phyloP scores from a whole-genome alignment of 495 filamentous ascomycete genomes.

The Penicillium samsonianum region DNA sequence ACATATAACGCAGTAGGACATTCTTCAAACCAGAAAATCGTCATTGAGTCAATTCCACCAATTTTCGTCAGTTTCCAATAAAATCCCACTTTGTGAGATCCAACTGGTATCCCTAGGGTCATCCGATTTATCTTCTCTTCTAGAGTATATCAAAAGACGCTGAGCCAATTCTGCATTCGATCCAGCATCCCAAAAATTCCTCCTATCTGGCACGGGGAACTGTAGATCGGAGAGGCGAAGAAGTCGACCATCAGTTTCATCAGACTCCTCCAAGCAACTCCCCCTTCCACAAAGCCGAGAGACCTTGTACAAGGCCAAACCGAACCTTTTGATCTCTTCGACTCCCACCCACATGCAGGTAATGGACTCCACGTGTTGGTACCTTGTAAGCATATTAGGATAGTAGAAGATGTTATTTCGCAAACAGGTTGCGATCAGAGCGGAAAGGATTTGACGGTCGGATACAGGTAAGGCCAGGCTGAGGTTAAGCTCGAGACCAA shows the following conservation, averaged over 20 bases:
- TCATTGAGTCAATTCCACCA: neutral
- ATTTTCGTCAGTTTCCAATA: neutral
- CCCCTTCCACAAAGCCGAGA: neutral
- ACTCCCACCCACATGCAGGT: slow-evolving; percentile 18
- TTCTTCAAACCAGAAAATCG: too few species aligned
- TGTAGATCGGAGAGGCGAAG: neutral
- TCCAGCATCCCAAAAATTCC: neutral
- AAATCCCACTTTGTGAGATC: neutral
- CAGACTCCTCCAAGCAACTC: neutral
- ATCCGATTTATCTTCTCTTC: neutral
- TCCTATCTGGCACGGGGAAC: neutral
- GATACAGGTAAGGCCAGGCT: neutral
- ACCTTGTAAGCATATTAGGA: neutral
- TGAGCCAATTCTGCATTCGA: neutral
- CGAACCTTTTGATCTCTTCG: slow-evolving; percentile 24
- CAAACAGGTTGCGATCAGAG: neutral
- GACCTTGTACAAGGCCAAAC: slow-evolving; percentile 1
- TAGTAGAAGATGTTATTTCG: neutral
- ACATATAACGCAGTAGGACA: too few species aligned
- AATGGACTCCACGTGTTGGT: neutral
- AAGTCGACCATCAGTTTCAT: neutral
- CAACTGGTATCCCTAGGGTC: neutral
- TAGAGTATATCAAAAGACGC: neutral
- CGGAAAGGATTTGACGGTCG: neutral
- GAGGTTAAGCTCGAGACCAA: neutral